Evolutionary conservation across 2,329 filamentous ascomycete species (phyloP).

Genomic region (Trichoderma cornu-damae): DNA sequence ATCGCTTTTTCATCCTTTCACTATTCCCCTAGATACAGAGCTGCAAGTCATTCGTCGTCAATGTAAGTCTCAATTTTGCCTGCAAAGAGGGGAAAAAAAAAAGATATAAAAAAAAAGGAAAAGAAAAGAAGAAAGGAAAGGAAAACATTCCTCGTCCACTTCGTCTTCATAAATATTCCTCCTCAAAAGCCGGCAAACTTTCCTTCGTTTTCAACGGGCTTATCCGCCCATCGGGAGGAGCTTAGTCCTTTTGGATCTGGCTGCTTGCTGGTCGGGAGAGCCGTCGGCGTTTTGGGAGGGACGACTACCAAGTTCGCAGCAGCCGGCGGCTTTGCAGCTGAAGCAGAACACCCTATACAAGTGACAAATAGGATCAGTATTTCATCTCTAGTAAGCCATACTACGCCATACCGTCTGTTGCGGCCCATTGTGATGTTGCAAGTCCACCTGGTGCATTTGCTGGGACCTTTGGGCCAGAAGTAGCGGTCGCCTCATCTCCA

Average conservation of each 20-base stretch:
- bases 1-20: background rate
- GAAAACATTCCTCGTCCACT: background rate
- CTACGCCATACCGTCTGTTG: background rate
- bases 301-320: background rate
- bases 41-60: background rate
- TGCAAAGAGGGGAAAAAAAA: no score
- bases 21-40: background rate
- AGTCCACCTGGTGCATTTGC: constrained; percentile 12
- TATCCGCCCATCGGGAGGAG: constrained; percentile 22
- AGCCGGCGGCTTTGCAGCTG: background rate
- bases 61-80: background rate
- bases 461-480: background rate
- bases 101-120: no score
- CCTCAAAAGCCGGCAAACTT: background rate
- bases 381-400: background rate
- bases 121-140: no score
- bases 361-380: background rate
- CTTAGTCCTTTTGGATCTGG: constrained; percentile 12
- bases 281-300: background rate
- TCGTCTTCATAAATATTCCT: background rate
- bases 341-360: background rate
- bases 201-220: background rate
- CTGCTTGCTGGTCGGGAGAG: background rate
- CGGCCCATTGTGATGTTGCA: constrained; percentile 21
- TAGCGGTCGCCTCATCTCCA: background rate